A percentile compares a stretch with the other conserved stretches of the same genome.
These are phyloP conservation scores for Diatrype stigma DNA, from an alignment of 2,329 filamentous ascomycete species.

Conservation along the genomic window DNA sequence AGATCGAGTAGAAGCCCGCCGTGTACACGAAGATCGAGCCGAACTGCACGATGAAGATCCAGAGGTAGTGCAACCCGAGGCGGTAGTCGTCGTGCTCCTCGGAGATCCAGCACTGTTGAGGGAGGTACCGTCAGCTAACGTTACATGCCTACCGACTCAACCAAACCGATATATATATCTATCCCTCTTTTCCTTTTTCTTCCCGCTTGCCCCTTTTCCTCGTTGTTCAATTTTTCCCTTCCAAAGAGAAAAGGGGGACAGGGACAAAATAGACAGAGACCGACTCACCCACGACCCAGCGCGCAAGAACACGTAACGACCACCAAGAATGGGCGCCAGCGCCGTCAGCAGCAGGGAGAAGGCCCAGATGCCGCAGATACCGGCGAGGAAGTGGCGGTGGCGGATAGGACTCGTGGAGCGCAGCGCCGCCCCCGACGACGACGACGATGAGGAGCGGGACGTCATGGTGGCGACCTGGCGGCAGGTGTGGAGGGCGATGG, in stretches of 20 bases:
- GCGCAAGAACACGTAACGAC: slow-evolving; percentile 41
- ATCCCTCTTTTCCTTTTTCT: too few species aligned
- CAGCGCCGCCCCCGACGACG: too few species aligned
- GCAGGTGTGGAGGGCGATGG: slow-evolving; percentile 51
- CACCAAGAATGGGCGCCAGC: slow-evolving; percentile 39
- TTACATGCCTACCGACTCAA: too few species aligned
- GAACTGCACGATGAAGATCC: slow-evolving; percentile 51
- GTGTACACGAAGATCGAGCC: slow-evolving; percentile 47
- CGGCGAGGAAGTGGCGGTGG: slow-evolving; percentile 33
- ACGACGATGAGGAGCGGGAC: too few species aligned
- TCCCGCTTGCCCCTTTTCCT: too few species aligned
- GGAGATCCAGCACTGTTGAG: slow-evolving; percentile 47
- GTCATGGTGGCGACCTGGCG: slow-evolving; percentile 35
- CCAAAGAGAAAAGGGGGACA: neutral
- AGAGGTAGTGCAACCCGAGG: slow-evolving; percentile 49
- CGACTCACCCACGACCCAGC: slow-evolving; percentile 45
- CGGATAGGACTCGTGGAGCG: too few species aligned
- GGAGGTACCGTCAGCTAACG: too few species aligned
- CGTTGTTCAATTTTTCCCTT: too few species aligned
- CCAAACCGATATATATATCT: too few species aligned
- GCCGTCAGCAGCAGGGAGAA: slow-evolving; percentile 40
- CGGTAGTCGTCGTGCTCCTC: slow-evolving; percentile 39
- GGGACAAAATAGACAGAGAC: neutral
- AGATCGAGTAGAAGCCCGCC: slow-evolving; percentile 27
- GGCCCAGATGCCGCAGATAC: slow-evolving; percentile 36